phyloP scores from a whole-genome alignment of 2,329 filamentous ascomycete genomes.

The Phyllosticta ampelicida region DNA sequence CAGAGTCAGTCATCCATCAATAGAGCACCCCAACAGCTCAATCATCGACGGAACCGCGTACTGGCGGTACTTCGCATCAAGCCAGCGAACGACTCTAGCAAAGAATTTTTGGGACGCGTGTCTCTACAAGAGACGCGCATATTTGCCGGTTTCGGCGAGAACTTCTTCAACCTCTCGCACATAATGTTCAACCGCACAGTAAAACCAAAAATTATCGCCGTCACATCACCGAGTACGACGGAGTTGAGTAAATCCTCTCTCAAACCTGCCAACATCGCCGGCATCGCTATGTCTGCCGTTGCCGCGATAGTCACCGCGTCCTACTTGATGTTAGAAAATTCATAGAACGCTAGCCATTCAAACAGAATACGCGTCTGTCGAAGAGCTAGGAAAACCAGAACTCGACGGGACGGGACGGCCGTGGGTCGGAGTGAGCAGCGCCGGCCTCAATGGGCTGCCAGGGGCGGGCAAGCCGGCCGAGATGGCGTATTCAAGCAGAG shows the following conservation, averaged over 20 bases:
- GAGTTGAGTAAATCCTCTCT: no score
- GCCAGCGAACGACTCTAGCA: background rate
- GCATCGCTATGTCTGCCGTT: background rate
- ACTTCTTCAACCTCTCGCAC: background rate
- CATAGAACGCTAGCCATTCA: background rate
- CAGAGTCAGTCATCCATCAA: background rate
- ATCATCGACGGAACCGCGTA: background rate
- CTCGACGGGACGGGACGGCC: background rate
- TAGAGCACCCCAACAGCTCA: background rate
- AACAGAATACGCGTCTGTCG: background rate
- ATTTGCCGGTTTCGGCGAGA: background rate
- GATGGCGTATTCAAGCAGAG: background rate
- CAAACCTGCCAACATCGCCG: background rate
- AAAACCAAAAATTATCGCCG: background rate
- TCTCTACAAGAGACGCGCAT: background rate
- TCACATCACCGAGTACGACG: no score
- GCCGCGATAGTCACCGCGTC: background rate
- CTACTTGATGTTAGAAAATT: background rate
- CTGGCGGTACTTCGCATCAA: background rate
- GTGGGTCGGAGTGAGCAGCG: background rate
- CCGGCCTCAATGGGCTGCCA: background rate
- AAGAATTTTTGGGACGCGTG: background rate
- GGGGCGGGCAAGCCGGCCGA: background rate
- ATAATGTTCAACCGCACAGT: background rate
- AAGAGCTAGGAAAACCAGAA: background rate